Evolutionary conservation across 192 early-diverging fungal genomes (phyloP).

Genomic region (Diversispora epigaea): DNA sequence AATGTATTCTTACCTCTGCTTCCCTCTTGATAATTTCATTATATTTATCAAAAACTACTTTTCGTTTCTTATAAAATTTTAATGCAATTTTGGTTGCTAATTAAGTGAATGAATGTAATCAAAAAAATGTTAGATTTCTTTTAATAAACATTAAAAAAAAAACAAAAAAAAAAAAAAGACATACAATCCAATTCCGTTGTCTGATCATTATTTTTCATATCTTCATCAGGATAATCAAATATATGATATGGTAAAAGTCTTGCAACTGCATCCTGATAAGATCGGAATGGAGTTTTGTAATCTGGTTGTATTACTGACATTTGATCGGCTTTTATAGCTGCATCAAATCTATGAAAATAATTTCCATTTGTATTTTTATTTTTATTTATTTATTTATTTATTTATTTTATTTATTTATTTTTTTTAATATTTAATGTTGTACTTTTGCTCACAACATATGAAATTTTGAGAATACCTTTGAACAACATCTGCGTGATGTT

Average conservation of each 20-base stretch:
- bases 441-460: background rate
- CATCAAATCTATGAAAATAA: slow-evolving; percentile 13
- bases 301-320: slow-evolving; percentile 45
- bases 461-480: slow-evolving; percentile 20
- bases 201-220: slow-evolving; percentile 41
- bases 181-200: slow-evolving; percentile 27
- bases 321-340: slow-evolving; percentile 30
- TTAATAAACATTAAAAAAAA: background rate
- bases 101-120: background rate
- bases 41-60: slow-evolving; percentile 26
- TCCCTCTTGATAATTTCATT: slow-evolving; percentile 8
- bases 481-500: background rate
- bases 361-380: too few species aligned
- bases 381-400: too few species aligned
- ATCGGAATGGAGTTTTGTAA: slow-evolving; percentile 62
- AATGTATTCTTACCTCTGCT: slow-evolving; percentile 15
- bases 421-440: background rate
- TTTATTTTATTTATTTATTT: background rate
- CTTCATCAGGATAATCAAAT: slow-evolving; percentile 63
- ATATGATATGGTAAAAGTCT: slow-evolving; percentile 74
- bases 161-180: background rate
- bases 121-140: background rate
- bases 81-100: slow-evolving; percentile 20
- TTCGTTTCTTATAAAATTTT: slow-evolving; percentile 13
- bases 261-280: slow-evolving; percentile 58